Conservation (phyloP, 1,139 yeast species). For the Waltiozyma sp. region DNA sequence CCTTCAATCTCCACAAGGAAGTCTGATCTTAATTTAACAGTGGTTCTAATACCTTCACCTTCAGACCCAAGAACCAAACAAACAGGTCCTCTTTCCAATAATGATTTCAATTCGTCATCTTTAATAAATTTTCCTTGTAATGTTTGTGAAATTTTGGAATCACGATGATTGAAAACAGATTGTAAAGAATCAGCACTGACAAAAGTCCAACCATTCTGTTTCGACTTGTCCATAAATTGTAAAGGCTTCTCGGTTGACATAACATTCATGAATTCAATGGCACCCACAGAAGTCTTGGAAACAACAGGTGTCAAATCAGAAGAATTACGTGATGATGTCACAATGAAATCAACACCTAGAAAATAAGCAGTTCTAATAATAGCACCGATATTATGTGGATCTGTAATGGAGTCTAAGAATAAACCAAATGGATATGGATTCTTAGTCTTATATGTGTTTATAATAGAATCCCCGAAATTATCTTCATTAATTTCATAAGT, state of each 20-base stretch:
- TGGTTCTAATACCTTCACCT: constrained; percentile 69
- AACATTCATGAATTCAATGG: constrained; percentile 62
- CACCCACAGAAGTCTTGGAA: constrained; percentile 81
- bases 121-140: constrained; percentile 27
- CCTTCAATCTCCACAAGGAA: constrained; percentile 44
- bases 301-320: constrained; percentile 72
- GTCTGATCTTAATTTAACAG: constrained; percentile 52
- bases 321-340: constrained; percentile 59
- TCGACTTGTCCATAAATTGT: constrained; percentile 46
- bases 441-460: constrained; percentile 12
- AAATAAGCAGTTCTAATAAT: constrained; percentile 72
- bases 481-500: constrained; percentile 20
- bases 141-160: constrained; percentile 18
- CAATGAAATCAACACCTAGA: constrained; percentile 75
- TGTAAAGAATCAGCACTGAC: constrained; percentile 42
- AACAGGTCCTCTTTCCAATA: constrained; percentile 43
- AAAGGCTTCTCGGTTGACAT: constrained; percentile 49
- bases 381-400: constrained; percentile 88
- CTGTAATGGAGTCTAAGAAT: constrained; percentile 73
- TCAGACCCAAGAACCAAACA: constrained; percentile 77
- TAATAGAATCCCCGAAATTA: constrained; percentile 11
- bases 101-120: constrained; percentile 30
- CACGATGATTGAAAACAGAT: constrained; percentile 13
- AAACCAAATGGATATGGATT: constrained; percentile 55
- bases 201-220: constrained; percentile 54